phyloP scores from a whole-genome alignment of 2,329 filamentous ascomycete genomes.

The Pseudocercospora pini-densiflorae region DNA sequence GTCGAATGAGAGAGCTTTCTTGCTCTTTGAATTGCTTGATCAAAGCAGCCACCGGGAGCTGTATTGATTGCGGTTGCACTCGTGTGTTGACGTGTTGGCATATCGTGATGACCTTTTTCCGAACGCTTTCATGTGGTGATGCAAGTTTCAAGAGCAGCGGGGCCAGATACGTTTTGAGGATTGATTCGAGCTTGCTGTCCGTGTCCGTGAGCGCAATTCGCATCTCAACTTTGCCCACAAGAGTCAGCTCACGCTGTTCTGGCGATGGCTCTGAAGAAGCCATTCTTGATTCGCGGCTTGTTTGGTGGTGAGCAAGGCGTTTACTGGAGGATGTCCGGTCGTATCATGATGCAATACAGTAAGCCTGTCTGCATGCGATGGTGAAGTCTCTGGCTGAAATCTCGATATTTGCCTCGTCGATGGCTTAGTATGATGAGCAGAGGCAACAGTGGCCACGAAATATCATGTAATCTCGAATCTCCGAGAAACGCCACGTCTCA shows the following conservation, averaged over 20 bases:
- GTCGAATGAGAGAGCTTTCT: slow-evolving; percentile 73
- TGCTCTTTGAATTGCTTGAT: slow-evolving; percentile 88
- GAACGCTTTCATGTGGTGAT: slow-evolving; percentile 78
- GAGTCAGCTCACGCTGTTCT: slow-evolving; percentile 75
- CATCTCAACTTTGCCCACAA: slow-evolving; percentile 85
- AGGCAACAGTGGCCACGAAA: slow-evolving; percentile 5
- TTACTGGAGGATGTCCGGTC: slow-evolving; percentile 1
- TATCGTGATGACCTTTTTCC: slow-evolving; percentile 75
- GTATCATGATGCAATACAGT: slow-evolving; percentile 14
- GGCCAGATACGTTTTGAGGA: slow-evolving; percentile 78
- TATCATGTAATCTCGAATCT: not conserved
- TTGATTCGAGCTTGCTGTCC: slow-evolving; percentile 78
- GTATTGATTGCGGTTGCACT: slow-evolving; percentile 65
- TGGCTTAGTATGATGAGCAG: not conserved
- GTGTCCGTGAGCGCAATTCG: slow-evolving; percentile 81
- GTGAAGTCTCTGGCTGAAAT: not conserved
- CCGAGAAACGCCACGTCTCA: slow-evolving; percentile 1
- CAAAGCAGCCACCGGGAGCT: slow-evolving; percentile 82
- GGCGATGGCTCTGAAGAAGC: slow-evolving; percentile 26
- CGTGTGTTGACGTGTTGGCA: slow-evolving; percentile 74
- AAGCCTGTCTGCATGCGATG: not conserved
- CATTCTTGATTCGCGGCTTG: not conserved
- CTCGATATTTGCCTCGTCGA: not conserved
- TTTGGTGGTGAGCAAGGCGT: not conserved
- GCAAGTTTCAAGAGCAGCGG: slow-evolving; percentile 84